phyloP scores from a whole-genome alignment of 2,329 filamentous ascomycete genomes.

The Cladorrhinum sp. region DNA sequence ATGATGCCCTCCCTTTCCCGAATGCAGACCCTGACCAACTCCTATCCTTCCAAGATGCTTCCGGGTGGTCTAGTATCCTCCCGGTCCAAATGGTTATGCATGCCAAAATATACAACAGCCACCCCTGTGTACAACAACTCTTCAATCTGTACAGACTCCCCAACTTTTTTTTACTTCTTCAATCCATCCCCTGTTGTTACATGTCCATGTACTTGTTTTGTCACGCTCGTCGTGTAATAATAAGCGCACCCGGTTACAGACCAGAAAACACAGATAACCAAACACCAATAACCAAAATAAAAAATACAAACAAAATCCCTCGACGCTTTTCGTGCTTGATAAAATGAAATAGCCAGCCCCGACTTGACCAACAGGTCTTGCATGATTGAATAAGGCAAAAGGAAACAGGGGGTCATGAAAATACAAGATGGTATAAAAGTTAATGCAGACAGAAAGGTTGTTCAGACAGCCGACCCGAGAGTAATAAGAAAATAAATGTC shows the following conservation, averaged over 20 bases:
- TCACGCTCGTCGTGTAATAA: not conserved
- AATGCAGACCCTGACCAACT: not conserved
- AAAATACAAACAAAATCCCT: not conserved
- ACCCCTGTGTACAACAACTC: not conserved
- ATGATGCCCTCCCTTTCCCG: not conserved
- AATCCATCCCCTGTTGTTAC: no score
- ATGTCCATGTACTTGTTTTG: no score
- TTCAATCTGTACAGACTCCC: not conserved
- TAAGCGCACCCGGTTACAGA: not conserved
- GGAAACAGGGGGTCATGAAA: not conserved
- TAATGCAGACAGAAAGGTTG: slow-evolving; percentile 2
- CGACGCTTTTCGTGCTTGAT: not conserved
- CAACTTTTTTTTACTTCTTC: not conserved
- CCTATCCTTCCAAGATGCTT: not conserved
- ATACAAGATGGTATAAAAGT: not conserved
- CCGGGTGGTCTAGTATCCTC: not conserved
- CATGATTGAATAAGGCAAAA: not conserved
- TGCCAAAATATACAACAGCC: not conserved
- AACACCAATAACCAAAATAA: not conserved
- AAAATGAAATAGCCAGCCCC: slow-evolving; percentile 14
- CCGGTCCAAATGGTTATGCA: not conserved
- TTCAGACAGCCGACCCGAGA: slow-evolving; percentile 10
- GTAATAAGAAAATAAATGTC: not conserved
- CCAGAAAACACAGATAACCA: not conserved
- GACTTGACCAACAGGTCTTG: not conserved